A percentile compares a stretch with the other conserved stretches of the same genome.
phyloP scores from a whole-genome alignment of 768 basidiomycete species.

The Trichaptum fuscoviolaceum region DNA sequence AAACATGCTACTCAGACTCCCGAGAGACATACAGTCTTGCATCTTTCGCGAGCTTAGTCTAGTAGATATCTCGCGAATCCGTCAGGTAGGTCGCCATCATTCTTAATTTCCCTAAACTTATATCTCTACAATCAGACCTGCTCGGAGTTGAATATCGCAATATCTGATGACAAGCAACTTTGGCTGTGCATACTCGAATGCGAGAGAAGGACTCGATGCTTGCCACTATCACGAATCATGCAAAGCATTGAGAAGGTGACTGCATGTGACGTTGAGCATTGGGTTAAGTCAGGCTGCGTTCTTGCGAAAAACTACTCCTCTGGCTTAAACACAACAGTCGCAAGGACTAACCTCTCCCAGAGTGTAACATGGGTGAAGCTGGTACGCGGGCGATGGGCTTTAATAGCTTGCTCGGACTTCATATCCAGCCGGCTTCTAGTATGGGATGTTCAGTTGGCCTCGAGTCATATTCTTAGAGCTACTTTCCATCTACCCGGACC shows the following conservation, averaged over 20 bases:
- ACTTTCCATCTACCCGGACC: not conserved
- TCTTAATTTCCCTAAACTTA: too few species aligned
- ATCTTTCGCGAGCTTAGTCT: too few species aligned
- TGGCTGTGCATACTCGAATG: too few species aligned
- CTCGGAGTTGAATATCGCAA: too few species aligned
- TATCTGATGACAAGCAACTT: too few species aligned
- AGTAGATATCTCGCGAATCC: too few species aligned
- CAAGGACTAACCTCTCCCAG: not conserved
- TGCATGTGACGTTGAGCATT: not conserved
- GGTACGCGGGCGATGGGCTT: not conserved
- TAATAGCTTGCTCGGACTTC: not conserved
- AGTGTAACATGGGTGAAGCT: not conserved
- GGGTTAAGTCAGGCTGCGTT: not conserved
- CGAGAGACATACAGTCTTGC: too few species aligned
- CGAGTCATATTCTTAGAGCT: not conserved
- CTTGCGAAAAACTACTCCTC: not conserved
- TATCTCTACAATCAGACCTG: too few species aligned
- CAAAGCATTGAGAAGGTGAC: not conserved
- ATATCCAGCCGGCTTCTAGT: not conserved
- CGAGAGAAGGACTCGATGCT: too few species aligned
- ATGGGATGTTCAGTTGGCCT: not conserved
- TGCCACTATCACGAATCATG: too few species aligned
- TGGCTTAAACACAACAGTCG: not conserved
- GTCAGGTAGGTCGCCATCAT: too few species aligned
- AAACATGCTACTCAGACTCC: too few species aligned